phyloP scores from a whole-genome alignment of 2,329 filamentous ascomycete species.

The Aotearoamyces nothofagi region DNA sequence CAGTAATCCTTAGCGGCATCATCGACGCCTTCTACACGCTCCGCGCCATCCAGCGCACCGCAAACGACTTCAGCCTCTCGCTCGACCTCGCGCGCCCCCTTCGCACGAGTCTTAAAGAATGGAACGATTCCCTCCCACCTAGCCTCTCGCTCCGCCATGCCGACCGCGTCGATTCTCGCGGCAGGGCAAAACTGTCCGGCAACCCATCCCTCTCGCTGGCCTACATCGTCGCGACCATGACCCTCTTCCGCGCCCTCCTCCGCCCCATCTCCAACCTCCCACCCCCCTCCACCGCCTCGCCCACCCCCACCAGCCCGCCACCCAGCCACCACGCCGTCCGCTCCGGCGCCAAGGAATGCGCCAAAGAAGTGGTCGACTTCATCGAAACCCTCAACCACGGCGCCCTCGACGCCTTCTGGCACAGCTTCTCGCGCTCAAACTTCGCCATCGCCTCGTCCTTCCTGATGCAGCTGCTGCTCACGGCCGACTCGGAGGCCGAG shows the following conservation, averaged over 20 bases:
- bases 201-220: conserved; percentile 19
- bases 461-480: conserved; percentile 18
- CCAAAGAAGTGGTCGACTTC: conserved; percentile 18
- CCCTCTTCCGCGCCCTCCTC: conserved; percentile 19
- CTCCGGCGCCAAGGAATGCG: conserved; percentile 17
- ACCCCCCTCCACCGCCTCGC: too few relatives aligned
- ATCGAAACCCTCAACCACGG: conserved; percentile 15
- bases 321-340: conserved; percentile 9
- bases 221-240: conserved; percentile 21
- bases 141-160: conserved; percentile 10
- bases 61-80: conserved; percentile 16
- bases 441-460: conserved; percentile 20
- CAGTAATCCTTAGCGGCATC: conserved; percentile 19
- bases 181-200: conserved; percentile 14
- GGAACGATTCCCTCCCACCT: conserved; percentile 18
- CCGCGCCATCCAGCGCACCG: conserved; percentile 15
- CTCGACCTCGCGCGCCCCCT: conserved; percentile 16
- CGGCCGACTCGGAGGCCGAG: conserved; percentile 13
- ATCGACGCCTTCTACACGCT: conserved; percentile 18
- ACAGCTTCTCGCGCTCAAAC: conserved; percentile 17
- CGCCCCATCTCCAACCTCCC: conserved; percentile 17
- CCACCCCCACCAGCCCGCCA: too few relatives aligned
- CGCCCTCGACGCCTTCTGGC: conserved; percentile 17
- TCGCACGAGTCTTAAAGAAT: conserved; percentile 15
- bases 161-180: conserved; percentile 11